Evolutionary conservation across 805 yeast genomes (phyloP), one percentile per base, ranked within the genome.

Genomic region (Myxozyma lipomycoides): DNA sequence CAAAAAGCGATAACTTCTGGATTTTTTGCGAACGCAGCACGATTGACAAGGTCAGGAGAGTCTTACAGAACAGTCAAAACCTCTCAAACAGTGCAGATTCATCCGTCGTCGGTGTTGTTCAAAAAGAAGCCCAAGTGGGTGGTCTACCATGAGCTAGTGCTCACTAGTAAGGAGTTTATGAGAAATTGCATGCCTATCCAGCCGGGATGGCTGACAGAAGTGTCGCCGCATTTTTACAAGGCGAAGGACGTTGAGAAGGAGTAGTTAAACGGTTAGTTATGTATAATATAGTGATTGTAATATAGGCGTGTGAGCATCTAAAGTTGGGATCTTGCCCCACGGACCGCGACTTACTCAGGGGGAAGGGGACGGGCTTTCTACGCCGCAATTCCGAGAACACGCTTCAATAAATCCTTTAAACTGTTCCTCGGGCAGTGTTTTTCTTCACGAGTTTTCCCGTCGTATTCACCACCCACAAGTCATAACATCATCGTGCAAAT

Each of bases 111-210:
- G 53, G 70, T 88, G 3, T 66, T 91, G 18, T 79, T 76, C 62
- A 76, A 77, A 15, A 70, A 70, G 50, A 77, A 75, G 34, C 86
- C 91, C 10, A 91, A 85, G 52, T 87, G 86, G 68, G 84, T 89
- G 40, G 67, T 91, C 6, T 90, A 87, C 62, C 89, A 89, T 62
- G 85, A 89, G 28, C 73, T 89, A 46, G 78, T 89, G 26, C 73
- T 88, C 58, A 91, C 98, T 0, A 78, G 85, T 15, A 82, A 82
- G 63, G 98, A 91, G 73, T 93, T 86, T 63, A 88, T 91, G 96
- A 85, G 93, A 49, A 88, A 88, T 60, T 82, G 84, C 25, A 84
- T 90, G 17, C 77, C 78, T n/a, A 79, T 93, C 32, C 89, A 88
- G 45, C 86, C 95, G 0, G 75, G 74, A 55, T 86, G 96, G 96